These are phyloP conservation scores for Phytophthora pinifolia DNA, from an alignment of 352 stramenopile genomes.

Conservation along the genomic window DNA sequence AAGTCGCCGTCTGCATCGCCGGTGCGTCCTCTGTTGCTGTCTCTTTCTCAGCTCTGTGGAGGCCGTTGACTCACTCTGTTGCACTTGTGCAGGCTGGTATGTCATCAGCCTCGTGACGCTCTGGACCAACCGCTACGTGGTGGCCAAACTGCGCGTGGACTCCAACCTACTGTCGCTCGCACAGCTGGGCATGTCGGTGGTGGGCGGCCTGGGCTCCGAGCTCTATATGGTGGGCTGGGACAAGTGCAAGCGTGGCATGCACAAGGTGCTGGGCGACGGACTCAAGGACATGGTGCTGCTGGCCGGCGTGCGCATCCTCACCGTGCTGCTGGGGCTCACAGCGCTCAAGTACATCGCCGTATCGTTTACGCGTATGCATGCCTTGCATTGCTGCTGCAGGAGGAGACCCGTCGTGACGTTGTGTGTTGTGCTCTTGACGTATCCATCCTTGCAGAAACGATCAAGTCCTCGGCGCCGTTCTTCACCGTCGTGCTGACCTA, in stretches of 20 bases:
- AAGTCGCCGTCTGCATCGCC: conserved; percentile 61
- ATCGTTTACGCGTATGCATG: conserved; percentile 81
- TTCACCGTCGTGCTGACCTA: conserved; percentile 91
- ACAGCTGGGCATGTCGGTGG: conserved; percentile 78
- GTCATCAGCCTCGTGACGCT: conserved; percentile 77
- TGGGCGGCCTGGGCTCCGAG: conserved; percentile 68
- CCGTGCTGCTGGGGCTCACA: conserved; percentile 88
- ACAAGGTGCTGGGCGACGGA: conserved; percentile 53
- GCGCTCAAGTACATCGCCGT: conserved; percentile 92
- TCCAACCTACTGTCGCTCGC: conserved; percentile 78
- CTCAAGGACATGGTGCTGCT: conserved; percentile 86
- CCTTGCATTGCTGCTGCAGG: neutral
- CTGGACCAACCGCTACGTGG: conserved; percentile 85
- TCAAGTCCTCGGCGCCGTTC: conserved; percentile 91
- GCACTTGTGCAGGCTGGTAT: conserved; percentile 60
- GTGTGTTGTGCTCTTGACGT: conserved; percentile 11
- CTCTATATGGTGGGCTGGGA: conserved; percentile 72
- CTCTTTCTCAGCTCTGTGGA: neutral
- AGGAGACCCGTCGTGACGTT: conserved; percentile 15
- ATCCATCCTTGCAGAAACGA: conserved; percentile 68
- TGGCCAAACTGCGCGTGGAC: conserved; percentile 71
- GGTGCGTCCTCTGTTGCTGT: conserved; percentile 29
- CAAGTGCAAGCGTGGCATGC: conserved; percentile 47
- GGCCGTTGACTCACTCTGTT: conserved; percentile 6
- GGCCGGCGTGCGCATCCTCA: conserved; percentile 82